Percentiles rank a stretch among this genome's conserved stretches.
Conservation (phyloP, 2,329 filamentous ascomycete species). For the Trichoderma oligosporum region DNA sequence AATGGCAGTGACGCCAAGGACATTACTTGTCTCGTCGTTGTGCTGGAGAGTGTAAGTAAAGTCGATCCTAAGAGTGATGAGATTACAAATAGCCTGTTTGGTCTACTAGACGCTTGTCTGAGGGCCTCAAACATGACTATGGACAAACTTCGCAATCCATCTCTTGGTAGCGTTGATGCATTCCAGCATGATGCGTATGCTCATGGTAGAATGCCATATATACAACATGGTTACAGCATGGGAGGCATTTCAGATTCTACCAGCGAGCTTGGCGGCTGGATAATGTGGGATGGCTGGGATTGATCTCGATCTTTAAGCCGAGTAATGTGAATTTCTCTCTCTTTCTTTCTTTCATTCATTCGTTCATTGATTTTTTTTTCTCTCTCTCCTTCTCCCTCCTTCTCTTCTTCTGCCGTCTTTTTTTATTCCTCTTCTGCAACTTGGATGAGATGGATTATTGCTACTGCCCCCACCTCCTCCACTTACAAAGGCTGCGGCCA, state of each 20-base stretch:
- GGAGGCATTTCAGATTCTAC: constrained; percentile 28
- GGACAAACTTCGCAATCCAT: constrained; percentile 31
- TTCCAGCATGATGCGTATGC: constrained; percentile 29
- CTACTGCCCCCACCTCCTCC: not conserved
- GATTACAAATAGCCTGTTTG: constrained; percentile 40
- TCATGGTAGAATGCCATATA: constrained; percentile 29
- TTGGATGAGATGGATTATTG: not conserved
- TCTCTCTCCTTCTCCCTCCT: not conserved
- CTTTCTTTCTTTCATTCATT: not conserved
- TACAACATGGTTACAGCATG: constrained; percentile 30
- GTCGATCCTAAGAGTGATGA: constrained; percentile 41
- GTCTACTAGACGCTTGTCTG: constrained; percentile 44
- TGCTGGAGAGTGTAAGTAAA: constrained; percentile 44
- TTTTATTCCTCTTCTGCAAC: not conserved
- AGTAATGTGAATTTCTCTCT: not conserved
- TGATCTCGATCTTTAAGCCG: constrained; percentile 17
- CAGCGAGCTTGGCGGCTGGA: constrained; percentile 35
- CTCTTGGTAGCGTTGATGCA: constrained; percentile 20
- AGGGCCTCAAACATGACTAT: constrained; percentile 42
- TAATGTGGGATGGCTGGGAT: constrained; percentile 42
- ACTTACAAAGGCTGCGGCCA: not conserved
- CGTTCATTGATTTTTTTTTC: not conserved
- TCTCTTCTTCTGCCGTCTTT: not conserved
- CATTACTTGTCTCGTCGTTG: constrained; percentile 46
- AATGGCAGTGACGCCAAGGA: constrained; percentile 50